phyloP scores from a whole-genome alignment of 2,329 filamentous ascomycete species.

The Ophidiomyces ophidiicola region DNA sequence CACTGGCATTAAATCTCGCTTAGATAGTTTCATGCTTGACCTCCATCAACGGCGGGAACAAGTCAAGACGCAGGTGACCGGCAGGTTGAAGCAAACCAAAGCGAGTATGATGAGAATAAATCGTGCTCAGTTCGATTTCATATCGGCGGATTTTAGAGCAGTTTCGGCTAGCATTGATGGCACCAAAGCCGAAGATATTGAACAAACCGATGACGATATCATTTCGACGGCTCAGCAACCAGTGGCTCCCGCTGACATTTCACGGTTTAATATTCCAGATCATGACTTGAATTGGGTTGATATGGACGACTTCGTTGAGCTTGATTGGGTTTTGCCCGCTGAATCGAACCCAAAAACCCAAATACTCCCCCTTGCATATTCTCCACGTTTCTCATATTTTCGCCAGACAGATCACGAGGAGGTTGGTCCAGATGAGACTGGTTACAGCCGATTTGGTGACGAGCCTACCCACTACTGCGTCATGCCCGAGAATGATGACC shows the following conservation, averaged over 20 bases:
- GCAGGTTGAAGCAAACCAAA: constrained; percentile 60
- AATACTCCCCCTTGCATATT: constrained; percentile 81
- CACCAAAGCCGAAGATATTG: constrained; percentile 63
- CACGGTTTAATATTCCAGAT: constrained; percentile 87
- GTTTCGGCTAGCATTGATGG: constrained; percentile 82
- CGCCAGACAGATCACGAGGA: constrained; percentile 86
- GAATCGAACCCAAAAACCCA: constrained; percentile 86
- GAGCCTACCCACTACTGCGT: constrained; percentile 91
- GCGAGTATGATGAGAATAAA: constrained; percentile 95
- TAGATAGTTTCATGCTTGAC: constrained; percentile 96
- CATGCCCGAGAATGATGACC: constrained; percentile 84
- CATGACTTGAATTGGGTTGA: constrained; percentile 95
- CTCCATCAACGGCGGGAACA: constrained; percentile 88
- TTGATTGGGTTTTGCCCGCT: constrained; percentile 89
- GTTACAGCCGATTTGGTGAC: constrained; percentile 80
- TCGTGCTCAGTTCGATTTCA: constrained; percentile 80
- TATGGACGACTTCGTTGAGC: constrained; percentile 97
- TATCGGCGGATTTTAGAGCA: constrained; percentile 81
- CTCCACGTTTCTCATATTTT: constrained; percentile 94
- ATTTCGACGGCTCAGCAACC: constrained; percentile 45
- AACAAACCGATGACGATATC: constrained; percentile 51
- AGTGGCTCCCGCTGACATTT: constrained; percentile 49
- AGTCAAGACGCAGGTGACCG: constrained; percentile 69
- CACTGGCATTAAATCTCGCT: constrained; percentile 87
- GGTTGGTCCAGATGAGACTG: constrained; percentile 58